Evolutionary conservation across 805 yeast species (phyloP), one percentile per base, ranked within the genome.

Genomic region (Tetrapisispora iriomotensis): DNA sequence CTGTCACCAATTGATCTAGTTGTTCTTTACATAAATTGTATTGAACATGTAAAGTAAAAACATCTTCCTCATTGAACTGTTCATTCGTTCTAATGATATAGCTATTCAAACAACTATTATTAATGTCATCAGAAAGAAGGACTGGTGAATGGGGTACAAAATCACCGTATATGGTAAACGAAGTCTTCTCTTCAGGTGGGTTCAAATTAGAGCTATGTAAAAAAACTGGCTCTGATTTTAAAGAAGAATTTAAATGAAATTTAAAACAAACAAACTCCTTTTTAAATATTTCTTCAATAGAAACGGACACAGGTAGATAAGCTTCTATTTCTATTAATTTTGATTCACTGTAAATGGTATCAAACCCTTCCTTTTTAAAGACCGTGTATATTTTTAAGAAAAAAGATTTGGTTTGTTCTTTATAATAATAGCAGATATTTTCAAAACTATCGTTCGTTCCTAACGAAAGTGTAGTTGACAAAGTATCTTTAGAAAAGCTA

Each of bases 241-340:
- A 37, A 0, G 59, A 51, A 9, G 62, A 45, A 28, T 49, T 53
- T 9, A 60, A 37, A 13, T 53, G 39, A 33, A 58, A 58, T 32
- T 57, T 57, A 41, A 58, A 60, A 35, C 44, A 52, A 26, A 57
- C 52, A 4, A 45, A 30, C 23, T 51, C 55, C 19, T 40, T 50
- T 27, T 52, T 51, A 37, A 51, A 53, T 17, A 57, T 52, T 33
- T 60, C 62, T 38, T 58, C 62, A 7, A 58, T 60, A 6, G 62
- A 53, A 8, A 60, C 61, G 8, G 58, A 53, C 1, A 60, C 38
- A 3, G 61, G 60, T 8, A 58, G 41, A 29, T 45, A 43, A 27
- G 55, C 48, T 18, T 47, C 40, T 6, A 54, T 41, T 6, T 31
- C 22, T 6, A 45, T 28, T 4, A 29, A 14, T 23, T 45, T 45